Evolutionary conservation across 768 basidiomycete species (phyloP), one percentile per base, ranked within the genome.

Genomic region (Albatrellus ellisii): DNA sequence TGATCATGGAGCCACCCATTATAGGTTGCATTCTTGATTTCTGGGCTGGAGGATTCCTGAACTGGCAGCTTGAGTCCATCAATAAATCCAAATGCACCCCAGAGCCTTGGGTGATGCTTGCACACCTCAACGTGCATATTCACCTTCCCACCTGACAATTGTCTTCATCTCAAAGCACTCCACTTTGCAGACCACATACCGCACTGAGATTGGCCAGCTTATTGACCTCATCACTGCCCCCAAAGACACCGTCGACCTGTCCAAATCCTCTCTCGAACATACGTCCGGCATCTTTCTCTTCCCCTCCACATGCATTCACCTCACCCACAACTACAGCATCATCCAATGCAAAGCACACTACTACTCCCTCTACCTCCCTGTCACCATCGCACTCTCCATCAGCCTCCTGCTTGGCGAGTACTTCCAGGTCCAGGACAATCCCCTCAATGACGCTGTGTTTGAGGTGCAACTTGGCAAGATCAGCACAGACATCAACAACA

Each of bases 321-420:
- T n/a, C n/a, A n/a, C n/a, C n/a, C 25, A 4, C 22, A 94, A 88
- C 57, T 90, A 95, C 57, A 73, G 75, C 43, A 94, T 97, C 57
- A 91, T 95, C 44, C 72, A 88, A 48, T 97, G 91, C 77, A 98
- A 99, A 66, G 95, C 92, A 22, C 88, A 94, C 0, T 97, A 74
- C 67, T 98, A 98, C 64, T 95, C 89, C 24, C 98, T 95, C 73
- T 95, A 97, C 67, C 87, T 99, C 49, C 90, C 95, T 32, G 87
- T 98, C 47, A 94, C 92, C 8, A 78, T 91, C 48, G 85, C 88
- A 1, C 67, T 75, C 32, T 70, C 74, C 33, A 91, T 99, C 57
- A 75, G 97, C 33, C 66, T 98, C 47, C 87, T 86, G 2, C 71
- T 98, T 41, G 94, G 94, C 36, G 91, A 95, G 61, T 99, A 95